Base-by-base conservation (phyloP, 176 grass and related monocot species). In the Carex kokanica region DNA sequence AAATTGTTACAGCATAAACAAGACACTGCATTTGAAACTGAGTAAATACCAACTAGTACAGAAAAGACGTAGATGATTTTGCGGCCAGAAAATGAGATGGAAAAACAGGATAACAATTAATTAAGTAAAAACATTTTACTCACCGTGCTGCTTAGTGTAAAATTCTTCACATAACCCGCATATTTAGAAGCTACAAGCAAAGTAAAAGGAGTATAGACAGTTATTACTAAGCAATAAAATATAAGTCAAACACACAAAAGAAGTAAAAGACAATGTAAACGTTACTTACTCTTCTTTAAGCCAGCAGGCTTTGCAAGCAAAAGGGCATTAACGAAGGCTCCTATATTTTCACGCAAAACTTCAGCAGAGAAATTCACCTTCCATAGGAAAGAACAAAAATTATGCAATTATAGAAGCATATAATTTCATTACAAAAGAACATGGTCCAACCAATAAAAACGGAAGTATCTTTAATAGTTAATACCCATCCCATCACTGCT, bases 81-180 rank as follows among this genome's bases (percentile, higher is more conserved):
- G 43, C 71, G 52, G 47, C 18, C 12, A 20, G 23, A 64, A 34
- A 60, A 5, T 41, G 40, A 51, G 8, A 49, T 15, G 13, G 65
- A n/a, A 78, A 66, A 32, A 11, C 20, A 63, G 74, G 38, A 51
- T 47, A 53, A 49, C 41, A 31, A 20, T 79, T 60, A 90, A 17
- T 62, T 80, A 56, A 65, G 66, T 64, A 40, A 74, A 87, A 58
- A 41, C 32, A 63, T 57, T 55, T 13, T 88, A 87, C 92, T 91
- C 84, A 98, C 93, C 34, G 96, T 98, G 89, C 92, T 90, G 81
- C 93, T 88, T 58, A 95, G 83, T 20, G 93, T 93, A 83, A 98
- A 98, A 86, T 95, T 95, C 89, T 95, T 98, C 86, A 98, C 91
- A 34, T 98, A 98, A 82, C 93, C 96, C 47, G 88, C 91, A 87